These are phyloP conservation scores for Chalciporus sp. DNA, from an alignment of 1,284 basidiomycete species.

Conservation along the genomic window DNA sequence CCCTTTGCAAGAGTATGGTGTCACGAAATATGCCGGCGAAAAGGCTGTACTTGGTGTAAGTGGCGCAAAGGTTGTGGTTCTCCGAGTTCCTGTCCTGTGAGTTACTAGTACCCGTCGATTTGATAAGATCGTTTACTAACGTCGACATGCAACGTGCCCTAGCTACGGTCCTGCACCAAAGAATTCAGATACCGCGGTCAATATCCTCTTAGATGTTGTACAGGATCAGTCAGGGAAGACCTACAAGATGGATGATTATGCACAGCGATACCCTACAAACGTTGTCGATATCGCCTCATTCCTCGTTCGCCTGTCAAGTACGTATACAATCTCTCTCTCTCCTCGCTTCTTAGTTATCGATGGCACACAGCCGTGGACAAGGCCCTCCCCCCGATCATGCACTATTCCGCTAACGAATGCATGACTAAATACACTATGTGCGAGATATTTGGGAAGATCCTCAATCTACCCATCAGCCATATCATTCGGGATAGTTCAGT, in stretches of 20 bases:
- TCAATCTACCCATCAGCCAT: slow-evolving; percentile 64
- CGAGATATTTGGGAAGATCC: slow-evolving; percentile 68
- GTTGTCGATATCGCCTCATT: slow-evolving; percentile 77
- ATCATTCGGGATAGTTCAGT: slow-evolving; percentile 68
- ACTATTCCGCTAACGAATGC: slow-evolving; percentile 74
- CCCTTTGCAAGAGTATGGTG: slow-evolving; percentile 78
- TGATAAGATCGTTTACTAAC: background rate
- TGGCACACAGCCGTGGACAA: slow-evolving; percentile 37
- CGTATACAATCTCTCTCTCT: slow-evolving; percentile 17
- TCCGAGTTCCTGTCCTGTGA: slow-evolving; percentile 81
- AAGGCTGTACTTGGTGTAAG: slow-evolving; percentile 57
- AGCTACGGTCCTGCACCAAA: slow-evolving; percentile 80
- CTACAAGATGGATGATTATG: slow-evolving; percentile 88
- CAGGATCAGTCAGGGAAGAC: slow-evolving; percentile 74
- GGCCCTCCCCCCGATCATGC: slow-evolving; percentile 64
- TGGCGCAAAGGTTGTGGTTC: slow-evolving; percentile 58
- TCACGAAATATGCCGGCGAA: slow-evolving; percentile 79
- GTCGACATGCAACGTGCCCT: background rate
- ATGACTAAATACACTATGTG: slow-evolving; percentile 89
- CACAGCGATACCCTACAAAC: slow-evolving; percentile 81
- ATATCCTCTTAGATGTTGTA: slow-evolving; percentile 78
- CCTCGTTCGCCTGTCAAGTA: slow-evolving; percentile 66
- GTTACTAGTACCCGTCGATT: slow-evolving; percentile 24
- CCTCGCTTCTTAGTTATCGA: background rate
- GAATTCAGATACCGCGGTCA: slow-evolving; percentile 79